A percentile compares a stretch with the other conserved stretches of the same genome.
Evolutionary conservation across 75 land plant genomes (phyloP).

Genomic region (Isoetes taiwanensis): DNA sequence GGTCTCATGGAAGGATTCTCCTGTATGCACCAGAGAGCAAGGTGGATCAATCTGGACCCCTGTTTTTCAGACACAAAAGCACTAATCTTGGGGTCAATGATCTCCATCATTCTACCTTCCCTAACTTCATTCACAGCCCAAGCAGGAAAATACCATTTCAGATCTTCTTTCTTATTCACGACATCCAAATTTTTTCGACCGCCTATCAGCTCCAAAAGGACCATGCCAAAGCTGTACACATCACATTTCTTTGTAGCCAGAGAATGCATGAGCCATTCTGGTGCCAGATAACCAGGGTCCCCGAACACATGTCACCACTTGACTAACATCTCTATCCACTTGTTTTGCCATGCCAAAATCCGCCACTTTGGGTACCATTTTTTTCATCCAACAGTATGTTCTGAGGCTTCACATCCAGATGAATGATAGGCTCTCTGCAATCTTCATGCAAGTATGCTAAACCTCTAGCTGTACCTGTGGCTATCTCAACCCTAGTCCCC

Average conservation of each 20-base stretch:
- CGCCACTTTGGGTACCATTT: not conserved
- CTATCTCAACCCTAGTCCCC: not conserved
- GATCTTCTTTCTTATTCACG: not conserved
- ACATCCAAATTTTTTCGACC: not conserved
- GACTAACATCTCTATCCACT: not conserved
- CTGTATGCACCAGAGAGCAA: conserved; percentile 25
- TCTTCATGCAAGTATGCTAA: conserved; percentile 1
- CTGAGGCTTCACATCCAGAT: conserved; percentile 9
- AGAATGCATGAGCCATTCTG: conserved; percentile 1
- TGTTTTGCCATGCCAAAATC: not conserved
- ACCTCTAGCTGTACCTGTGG: not conserved
- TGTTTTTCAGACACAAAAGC: too few relatives aligned
- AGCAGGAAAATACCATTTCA: conserved; percentile 1
- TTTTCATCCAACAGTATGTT: not conserved
- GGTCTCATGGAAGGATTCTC: conserved; percentile 12
- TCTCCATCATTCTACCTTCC: not conserved
- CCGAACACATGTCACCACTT: not conserved
- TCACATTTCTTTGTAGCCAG: conserved; percentile 3
- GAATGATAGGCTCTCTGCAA: not conserved
- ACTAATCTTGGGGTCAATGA: not conserved
- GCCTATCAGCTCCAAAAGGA: not conserved
- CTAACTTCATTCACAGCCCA: conserved; percentile 5
- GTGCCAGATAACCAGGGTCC: conserved; percentile 1
- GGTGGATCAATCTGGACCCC: not conserved
- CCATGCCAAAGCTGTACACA: conserved; percentile 8